Conservation (phyloP, 305 asterid genomes). For the Petunia hybrid region DNA sequence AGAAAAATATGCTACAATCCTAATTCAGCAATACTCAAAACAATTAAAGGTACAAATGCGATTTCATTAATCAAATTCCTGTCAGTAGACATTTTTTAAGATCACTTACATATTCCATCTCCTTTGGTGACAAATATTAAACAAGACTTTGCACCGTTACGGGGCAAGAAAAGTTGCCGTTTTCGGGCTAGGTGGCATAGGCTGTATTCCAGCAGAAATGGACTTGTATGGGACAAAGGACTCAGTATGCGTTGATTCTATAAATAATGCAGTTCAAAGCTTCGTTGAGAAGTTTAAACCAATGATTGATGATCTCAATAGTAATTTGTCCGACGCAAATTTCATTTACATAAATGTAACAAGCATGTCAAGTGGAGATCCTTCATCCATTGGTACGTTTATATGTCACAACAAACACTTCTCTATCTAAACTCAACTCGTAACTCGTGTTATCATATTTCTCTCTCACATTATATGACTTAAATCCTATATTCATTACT, state of each 20-base stretch:
- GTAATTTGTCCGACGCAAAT: slow-evolving; percentile 40
- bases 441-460: too few species aligned
- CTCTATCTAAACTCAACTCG: background rate
- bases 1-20: slow-evolving; percentile 40
- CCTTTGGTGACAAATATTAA: background rate
- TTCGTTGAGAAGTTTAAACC: slow-evolving; percentile 45
- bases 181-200: slow-evolving; percentile 53
- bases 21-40: slow-evolving; percentile 36
- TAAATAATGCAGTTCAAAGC: slow-evolving; percentile 44
- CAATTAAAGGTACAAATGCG: slow-evolving; percentile 40
- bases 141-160: slow-evolving; percentile 45
- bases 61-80: background rate
- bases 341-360: slow-evolving; percentile 47
- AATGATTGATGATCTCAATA: slow-evolving; percentile 47
- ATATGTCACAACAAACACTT: background rate
- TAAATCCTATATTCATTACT: too few species aligned
- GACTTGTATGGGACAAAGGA: slow-evolving; percentile 32
- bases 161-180: slow-evolving; percentile 70
- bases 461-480: background rate
- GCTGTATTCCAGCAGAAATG: slow-evolving; percentile 54
- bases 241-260: slow-evolving; percentile 43
- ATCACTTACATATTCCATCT: background rate
- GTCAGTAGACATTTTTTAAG: background rate
- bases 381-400: slow-evolving; percentile 40
- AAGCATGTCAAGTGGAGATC: slow-evolving; percentile 44